Conservation (phyloP, 108 stramenopile genomes). For the Cylindrotheca closterium region DNA sequence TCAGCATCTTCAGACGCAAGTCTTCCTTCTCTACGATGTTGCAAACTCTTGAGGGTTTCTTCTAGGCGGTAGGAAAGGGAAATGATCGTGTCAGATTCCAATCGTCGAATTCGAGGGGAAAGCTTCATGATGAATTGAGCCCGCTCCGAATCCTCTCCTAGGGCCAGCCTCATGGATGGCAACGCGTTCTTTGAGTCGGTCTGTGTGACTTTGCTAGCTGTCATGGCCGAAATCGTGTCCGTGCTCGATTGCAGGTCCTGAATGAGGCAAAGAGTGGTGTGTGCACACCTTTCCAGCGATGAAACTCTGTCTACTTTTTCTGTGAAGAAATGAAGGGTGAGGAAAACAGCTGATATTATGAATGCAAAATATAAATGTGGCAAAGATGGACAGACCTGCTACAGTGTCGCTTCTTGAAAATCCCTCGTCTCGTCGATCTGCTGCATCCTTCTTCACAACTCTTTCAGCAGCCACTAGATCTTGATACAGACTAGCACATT, state of each 20-base stretch:
- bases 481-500: conserved; percentile 65
- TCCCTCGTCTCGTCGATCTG: conserved; percentile 13
- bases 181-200: conserved; percentile 22
- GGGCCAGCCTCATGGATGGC: conserved; percentile 34
- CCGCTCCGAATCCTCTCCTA: conserved; percentile 64
- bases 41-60: conserved; percentile 46
- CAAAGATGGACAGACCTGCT: neutral
- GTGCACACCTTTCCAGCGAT: conserved; percentile 82
- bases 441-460: conserved; percentile 33
- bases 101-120: conserved; percentile 76
- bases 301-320: conserved; percentile 20
- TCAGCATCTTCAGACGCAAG: conserved; percentile 7
- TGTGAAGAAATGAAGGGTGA: neutral
- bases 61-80: conserved; percentile 58
- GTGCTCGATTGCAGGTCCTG: conserved; percentile 69
- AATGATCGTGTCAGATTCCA: conserved; percentile 67
- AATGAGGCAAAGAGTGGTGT: conserved; percentile 60
- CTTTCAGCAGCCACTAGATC: conserved; percentile 73
- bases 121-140: conserved; percentile 82
- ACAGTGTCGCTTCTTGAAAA: neutral
- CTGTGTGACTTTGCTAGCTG: conserved; percentile 20
- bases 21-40: conserved; percentile 23
- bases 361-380: neutral
- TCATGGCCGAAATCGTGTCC: conserved; percentile 52
- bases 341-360: neutral